Percentiles rank a stretch among this genome's conserved stretches.
These are phyloP conservation scores for Citrus hindsii DNA, from an alignment of 345 rosid species.

Conservation along the genomic window DNA sequence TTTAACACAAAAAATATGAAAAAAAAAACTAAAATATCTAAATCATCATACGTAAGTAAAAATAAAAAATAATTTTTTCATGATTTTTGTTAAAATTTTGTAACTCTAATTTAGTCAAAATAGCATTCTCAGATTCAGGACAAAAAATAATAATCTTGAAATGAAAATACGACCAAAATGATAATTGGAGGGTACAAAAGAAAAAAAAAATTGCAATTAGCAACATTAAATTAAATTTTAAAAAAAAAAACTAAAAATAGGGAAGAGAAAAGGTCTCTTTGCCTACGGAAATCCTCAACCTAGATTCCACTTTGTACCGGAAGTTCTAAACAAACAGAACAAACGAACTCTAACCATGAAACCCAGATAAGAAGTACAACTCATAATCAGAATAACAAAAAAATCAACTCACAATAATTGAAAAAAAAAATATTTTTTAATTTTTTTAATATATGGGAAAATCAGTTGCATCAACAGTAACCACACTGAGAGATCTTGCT, in stretches of 20 bases:
- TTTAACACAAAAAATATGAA: too few species aligned
- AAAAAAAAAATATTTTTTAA: background rate
- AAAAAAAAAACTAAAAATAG: background rate
- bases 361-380: constrained; percentile 2
- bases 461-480: constrained; percentile 33
- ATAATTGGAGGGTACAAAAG: background rate
- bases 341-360: constrained; percentile 18
- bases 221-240: background rate
- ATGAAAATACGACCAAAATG: too few species aligned
- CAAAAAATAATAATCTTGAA: too few species aligned
- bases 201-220: background rate
- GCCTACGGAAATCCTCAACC: background rate
- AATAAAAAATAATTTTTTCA: too few species aligned
- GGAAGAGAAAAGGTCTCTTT: background rate
- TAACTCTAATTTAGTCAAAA: too few species aligned
- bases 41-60: too few species aligned
- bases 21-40: too few species aligned
- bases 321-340: background rate
- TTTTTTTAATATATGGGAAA: constrained; percentile 51
- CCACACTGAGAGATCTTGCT: constrained; percentile 43
- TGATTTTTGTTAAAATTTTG: too few species aligned
- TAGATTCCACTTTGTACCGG: background rate
- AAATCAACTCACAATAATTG: background rate
- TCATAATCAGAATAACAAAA: background rate
- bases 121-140: too few species aligned